Evolutionary conservation across 768 basidiomycete species (phyloP), one percentile per base, ranked within the genome.

Genomic region (Amanita exitialis): DNA sequence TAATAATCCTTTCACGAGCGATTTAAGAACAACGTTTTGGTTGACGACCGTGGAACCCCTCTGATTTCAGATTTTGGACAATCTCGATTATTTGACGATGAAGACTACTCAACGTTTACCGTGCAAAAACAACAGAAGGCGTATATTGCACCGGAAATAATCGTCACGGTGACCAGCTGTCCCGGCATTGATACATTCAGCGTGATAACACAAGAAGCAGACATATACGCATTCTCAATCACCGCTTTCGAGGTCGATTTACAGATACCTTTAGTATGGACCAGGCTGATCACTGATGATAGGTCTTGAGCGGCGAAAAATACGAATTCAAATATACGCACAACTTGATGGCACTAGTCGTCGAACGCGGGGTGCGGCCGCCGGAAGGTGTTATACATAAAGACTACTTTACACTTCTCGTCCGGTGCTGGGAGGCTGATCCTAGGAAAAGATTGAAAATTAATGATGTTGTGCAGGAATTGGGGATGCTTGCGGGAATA

Each of bases 211-310:
- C 6, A 25, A 16, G 47, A 38, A 48, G 28, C 16, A 15, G 47
- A 48, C 36, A 18, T 48, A 18, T 48, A 48, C 7, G 35, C 47
- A 37, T 48, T 48, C 23, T 37, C 47, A 12, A 37, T 48, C 36
- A 48, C 36, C 3, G 47, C 35, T 48, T 7, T 21, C 30, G 47
- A 37, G 35, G 47, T 48, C 12, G 36, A 23, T 48, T 48, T 6
- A 5, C 7, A 6, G 4, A 25, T 23, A 45, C 8, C 27, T 7
- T 15, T n/a, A 3, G 25, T 9, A 2, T 4, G n/a, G 12, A n/a
- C 9, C 8, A 30, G n/a, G 27, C n/a, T 45, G 4, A 28, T 30
- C 5, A n/a, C 7, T 12, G 6, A 10, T 12, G 15, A 7, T 16
- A 45, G 44, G 12, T 45, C 6, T 32, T 45, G 13, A 34, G 9